Conservation (phyloP, 768 basidiomycete genomes). For the Kwoniella bestiolae region DNA sequence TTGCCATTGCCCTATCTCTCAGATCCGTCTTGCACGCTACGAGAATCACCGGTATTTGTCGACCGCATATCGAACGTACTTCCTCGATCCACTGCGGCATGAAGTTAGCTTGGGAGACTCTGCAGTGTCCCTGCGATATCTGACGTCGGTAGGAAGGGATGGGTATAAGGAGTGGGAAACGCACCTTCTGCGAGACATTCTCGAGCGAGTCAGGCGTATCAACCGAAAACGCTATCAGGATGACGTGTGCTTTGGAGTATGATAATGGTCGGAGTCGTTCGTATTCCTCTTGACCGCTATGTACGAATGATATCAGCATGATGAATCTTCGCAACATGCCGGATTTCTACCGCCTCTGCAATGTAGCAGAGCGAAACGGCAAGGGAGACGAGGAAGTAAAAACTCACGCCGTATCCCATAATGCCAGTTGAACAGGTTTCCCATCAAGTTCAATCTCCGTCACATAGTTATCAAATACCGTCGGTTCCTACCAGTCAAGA, state of each 20-base stretch:
- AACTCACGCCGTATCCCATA: conserved; percentile 99
- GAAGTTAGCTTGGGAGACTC: background rate
- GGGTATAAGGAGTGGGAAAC: conserved; percentile 31
- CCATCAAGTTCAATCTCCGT: conserved; percentile 97
- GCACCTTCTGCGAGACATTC: conserved; percentile 89
- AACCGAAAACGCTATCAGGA: conserved; percentile 94
- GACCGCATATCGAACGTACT: conserved; percentile 93
- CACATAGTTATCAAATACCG: conserved; percentile 94
- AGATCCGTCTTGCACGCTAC: conserved; percentile 97
- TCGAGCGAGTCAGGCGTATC: conserved; percentile 96
- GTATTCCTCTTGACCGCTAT: conserved; percentile 96
- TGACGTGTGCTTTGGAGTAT: conserved; percentile 97
- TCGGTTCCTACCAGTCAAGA: conserved; percentile 64
- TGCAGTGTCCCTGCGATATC: too few species aligned
- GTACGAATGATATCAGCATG: background rate
- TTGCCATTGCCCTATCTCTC: conserved; percentile 61
- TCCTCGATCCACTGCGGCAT: conserved; percentile 92
- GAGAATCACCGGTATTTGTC: conserved; percentile 87
- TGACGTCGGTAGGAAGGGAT: too few species aligned
- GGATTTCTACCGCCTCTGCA: too few species aligned
- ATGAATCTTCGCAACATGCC: too few species aligned
- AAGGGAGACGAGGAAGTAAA: too few species aligned
- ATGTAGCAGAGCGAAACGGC: too few species aligned
- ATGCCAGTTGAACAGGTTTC: conserved; percentile 92
- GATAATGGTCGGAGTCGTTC: conserved; percentile 96